Percentiles rank a stretch among this genome's conserved stretches.
These are phyloP conservation scores for Daucus carota DNA, from an alignment of 129 eudicot genomes.

Conservation along the genomic window DH1_v3.0 NC_030389.2:44796501-44797000, in stretches of 20 bases:
- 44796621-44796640: too few species aligned
- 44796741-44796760: not conserved
- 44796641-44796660: too few species aligned
- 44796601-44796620: too few species aligned
- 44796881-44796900: not conserved
- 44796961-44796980: not conserved
- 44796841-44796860: not conserved
- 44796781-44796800: not conserved
- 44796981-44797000: not conserved
- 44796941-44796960: not conserved
- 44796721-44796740: not conserved
- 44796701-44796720: not conserved
- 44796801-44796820: not conserved
- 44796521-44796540: too few species aligned
- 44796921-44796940: not conserved
- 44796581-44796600: too few species aligned
- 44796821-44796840: conserved; percentile 1
- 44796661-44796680: too few species aligned
- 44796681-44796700: too few species aligned
- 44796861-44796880: not conserved
- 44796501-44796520: too few species aligned
- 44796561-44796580: too few species aligned
- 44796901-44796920: not conserved
- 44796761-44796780: not conserved
- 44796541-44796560: too few species aligned